A percentile compares a stretch with the other conserved stretches of the same genome.
Evolutionary conservation across 495 filamentous ascomycete genomes (phyloP).

Genomic region (Hypoxylon subgilvum): DNA sequence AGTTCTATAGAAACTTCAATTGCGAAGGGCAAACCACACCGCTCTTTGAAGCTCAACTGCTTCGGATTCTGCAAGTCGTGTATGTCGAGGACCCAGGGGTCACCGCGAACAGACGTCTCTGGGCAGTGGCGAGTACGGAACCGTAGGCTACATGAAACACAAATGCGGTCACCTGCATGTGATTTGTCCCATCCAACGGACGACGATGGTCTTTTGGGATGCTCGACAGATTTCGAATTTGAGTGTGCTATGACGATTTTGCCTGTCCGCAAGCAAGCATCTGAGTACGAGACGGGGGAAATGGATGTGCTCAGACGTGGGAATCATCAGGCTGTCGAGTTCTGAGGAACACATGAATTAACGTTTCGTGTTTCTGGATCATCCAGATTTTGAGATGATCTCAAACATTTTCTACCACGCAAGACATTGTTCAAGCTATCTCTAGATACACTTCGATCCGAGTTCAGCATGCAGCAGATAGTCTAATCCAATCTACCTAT

Average conservation of each 20-base stretch:
- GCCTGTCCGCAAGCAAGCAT: background rate
- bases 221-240: slow-evolving; percentile 9
- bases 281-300: background rate
- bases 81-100: slow-evolving; percentile 24
- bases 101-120: slow-evolving; percentile 35
- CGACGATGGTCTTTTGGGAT: slow-evolving; percentile 13
- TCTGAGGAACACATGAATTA: too few species aligned
- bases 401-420: too few species aligned
- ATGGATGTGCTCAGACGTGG: slow-evolving; percentile 24
- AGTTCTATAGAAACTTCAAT: slow-evolving; percentile 3
- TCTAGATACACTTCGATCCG: background rate
- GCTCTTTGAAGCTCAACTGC: slow-evolving; percentile 9
- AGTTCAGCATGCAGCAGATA: too few species aligned
- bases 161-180: slow-evolving; percentile 26
- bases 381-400: slow-evolving; percentile 7
- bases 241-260: slow-evolving; percentile 2
- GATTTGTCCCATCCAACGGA: slow-evolving; percentile 7
- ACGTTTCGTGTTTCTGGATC: slow-evolving; percentile 3
- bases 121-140: slow-evolving; percentile 28
- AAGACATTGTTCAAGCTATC: too few species aligned
- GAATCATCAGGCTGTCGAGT: background rate
- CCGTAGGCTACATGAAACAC: slow-evolving; percentile 32
- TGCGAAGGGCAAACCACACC: slow-evolving; percentile 27
- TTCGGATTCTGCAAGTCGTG: slow-evolving; percentile 26
- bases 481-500: too few species aligned